Conservation (phyloP, 2,329 filamentous ascomycete species). For the Chaetomiaceae sp. region DNA sequence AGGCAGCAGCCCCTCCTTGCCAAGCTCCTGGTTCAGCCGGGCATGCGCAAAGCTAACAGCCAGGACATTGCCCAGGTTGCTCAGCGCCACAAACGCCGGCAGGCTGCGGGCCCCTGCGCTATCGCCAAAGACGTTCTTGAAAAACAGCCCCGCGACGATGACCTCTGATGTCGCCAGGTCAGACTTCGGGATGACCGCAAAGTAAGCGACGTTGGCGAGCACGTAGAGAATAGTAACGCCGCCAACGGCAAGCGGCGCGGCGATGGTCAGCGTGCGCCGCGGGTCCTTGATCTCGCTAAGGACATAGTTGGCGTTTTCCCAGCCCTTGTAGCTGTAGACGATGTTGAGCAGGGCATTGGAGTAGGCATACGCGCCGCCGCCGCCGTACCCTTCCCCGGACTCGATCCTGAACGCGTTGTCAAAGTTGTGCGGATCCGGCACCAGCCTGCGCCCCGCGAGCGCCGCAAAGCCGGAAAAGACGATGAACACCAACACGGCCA, state of each 20-base stretch:
- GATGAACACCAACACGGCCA: conserved; percentile 55
- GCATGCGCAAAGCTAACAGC: conserved; percentile 56
- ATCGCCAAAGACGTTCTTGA: conserved; percentile 57
- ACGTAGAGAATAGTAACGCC: conserved; percentile 58
- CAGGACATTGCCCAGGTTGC: conserved; percentile 58
- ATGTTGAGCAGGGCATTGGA: conserved; percentile 55
- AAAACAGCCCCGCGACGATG: conserved; percentile 58
- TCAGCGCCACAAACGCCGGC: conserved; percentile 54
- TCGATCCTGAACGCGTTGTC: conserved; percentile 49
- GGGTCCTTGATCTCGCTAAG: conserved; percentile 42
- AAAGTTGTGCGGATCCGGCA: conserved; percentile 53
- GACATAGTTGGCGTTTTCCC: conserved; percentile 62
- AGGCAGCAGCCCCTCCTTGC: conserved; percentile 65
- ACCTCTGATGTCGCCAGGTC: conserved; percentile 55
- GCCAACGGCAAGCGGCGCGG: conserved; percentile 54
- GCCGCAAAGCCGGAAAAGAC: conserved; percentile 58
- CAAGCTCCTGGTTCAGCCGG: conserved; percentile 59
- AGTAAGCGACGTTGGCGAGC: conserved; percentile 62
- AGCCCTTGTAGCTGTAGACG: conserved; percentile 59
- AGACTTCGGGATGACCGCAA: conserved; percentile 56
- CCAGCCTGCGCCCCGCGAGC: conserved; percentile 45
- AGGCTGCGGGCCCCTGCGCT: conserved; percentile 35
- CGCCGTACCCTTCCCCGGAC: conserved; percentile 40
- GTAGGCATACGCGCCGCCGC: conserved; percentile 49
- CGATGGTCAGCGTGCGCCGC: conserved; percentile 44